Conservation (phyloP, 768 basidiomycete species). For the Psilocybe subaeruginosa region DNA sequence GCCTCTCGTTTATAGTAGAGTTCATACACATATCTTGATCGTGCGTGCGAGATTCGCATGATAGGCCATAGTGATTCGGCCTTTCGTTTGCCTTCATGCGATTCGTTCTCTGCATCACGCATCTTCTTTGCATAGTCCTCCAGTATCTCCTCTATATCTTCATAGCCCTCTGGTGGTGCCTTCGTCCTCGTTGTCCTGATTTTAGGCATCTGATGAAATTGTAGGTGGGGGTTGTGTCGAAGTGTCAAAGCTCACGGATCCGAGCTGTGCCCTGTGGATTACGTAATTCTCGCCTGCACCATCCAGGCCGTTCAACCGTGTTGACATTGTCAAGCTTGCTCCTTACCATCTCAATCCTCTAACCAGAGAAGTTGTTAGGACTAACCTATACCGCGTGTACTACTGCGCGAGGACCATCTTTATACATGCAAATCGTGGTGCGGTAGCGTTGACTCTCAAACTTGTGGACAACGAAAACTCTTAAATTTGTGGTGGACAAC, state of each 20-base stretch:
- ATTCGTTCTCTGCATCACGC: conserved; percentile 98
- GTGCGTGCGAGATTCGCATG: conserved; percentile 96
- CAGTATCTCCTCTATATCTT: conserved; percentile 93
- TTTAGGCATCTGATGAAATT: conserved; percentile 74
- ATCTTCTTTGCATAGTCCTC: conserved; percentile 99
- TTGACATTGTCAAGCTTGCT: neutral
- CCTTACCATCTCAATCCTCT: neutral
- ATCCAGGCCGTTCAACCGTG: neutral
- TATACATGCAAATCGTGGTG: conserved; percentile 17
- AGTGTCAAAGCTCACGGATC: neutral
- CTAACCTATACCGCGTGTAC: conserved; percentile 24
- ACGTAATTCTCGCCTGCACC: conserved; percentile 10
- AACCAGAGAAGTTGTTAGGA: neutral
- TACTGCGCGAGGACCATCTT: conserved; percentile 19
- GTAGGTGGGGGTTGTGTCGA: conserved; percentile 6
- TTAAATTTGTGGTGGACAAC: neutral
- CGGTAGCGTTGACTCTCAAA: conserved; percentile 2
- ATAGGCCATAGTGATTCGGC: conserved; percentile 95
- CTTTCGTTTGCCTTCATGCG: conserved; percentile 97
- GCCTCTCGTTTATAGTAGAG: conserved; percentile 98
- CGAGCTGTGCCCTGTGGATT: neutral
- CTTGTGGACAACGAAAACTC: neutral
- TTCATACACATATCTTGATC: conserved; percentile 97
- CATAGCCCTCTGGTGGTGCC: conserved; percentile 92
- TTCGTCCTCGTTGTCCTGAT: conserved; percentile 93